Evolutionary conservation across 495 filamentous ascomycete genomes (phyloP).

Genomic region (Glarea lozoyensis): DNA sequence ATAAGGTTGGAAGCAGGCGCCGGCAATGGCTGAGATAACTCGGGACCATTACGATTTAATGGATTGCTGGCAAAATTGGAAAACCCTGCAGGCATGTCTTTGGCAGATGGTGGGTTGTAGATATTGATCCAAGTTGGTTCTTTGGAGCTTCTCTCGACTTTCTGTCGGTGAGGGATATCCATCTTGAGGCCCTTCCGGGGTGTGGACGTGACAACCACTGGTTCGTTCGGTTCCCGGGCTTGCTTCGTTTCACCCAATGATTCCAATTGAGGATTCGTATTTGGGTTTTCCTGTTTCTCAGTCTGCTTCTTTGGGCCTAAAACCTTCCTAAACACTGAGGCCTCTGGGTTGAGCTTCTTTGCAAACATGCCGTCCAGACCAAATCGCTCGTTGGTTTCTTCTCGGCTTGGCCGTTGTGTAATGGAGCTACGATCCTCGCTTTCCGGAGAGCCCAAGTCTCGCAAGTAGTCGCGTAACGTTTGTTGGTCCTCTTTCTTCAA

Average conservation of each 20-base stretch:
- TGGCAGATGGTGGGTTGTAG: neutral
- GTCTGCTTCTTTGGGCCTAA: too few relatives aligned
- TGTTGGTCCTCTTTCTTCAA: conserved; percentile 11
- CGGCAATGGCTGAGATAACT: too few relatives aligned
- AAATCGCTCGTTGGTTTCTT: neutral
- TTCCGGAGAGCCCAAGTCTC: conserved; percentile 2
- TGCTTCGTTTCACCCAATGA: too few relatives aligned
- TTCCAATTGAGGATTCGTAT: too few relatives aligned
- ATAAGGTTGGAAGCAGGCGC: too few relatives aligned
- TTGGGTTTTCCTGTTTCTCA: neutral
- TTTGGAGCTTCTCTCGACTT: conserved; percentile 1
- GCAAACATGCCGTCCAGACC: neutral
- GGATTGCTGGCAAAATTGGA: too few relatives aligned
- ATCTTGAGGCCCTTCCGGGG: too few relatives aligned
- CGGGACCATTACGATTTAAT: too few relatives aligned
- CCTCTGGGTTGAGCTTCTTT: conserved; percentile 12
- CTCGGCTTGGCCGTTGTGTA: neutral
- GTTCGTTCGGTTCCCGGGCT: too few relatives aligned
- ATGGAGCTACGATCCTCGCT: conserved; percentile 2
- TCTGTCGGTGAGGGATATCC: neutral
- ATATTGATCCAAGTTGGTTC: conserved; percentile 5
- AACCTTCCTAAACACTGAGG: conserved; percentile 5
- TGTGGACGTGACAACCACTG: too few relatives aligned
- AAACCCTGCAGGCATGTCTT: too few relatives aligned
- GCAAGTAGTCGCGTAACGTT: neutral